A percentile compares a stretch with the other conserved stretches of the same genome.
These are phyloP conservation scores for Eremochloa ophiuroides DNA, from an alignment of 176 grass and related monocot genomes.

Conservation along the genomic window DNA sequence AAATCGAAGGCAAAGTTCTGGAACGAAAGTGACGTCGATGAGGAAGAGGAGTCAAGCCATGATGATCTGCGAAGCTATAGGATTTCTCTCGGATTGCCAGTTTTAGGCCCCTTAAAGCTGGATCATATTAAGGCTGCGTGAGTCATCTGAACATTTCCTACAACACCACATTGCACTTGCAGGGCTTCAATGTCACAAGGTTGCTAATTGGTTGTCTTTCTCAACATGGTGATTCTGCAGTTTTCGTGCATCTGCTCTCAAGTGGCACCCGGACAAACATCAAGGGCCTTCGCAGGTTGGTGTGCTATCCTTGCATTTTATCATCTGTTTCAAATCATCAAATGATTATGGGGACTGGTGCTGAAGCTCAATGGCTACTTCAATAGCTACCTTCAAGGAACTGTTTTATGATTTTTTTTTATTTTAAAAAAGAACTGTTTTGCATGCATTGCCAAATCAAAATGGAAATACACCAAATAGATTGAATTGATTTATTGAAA, in stretches of 20 bases:
- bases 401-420: too few species aligned
- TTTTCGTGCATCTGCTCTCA: slow-evolving; percentile 72
- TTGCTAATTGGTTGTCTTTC: slow-evolving; percentile 6
- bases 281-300: slow-evolving; percentile 72
- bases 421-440: neutral
- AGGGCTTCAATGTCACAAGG: neutral
- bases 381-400: neutral
- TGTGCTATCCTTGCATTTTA: neutral
- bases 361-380: neutral
- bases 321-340: neutral
- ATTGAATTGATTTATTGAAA: neutral
- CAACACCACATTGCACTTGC: neutral
- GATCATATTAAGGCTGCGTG: slow-evolving; percentile 82
- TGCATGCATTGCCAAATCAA: neutral
- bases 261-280: slow-evolving; percentile 95
- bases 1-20: slow-evolving; percentile 52
- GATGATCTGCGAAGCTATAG: slow-evolving; percentile 44
- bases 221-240: slow-evolving; percentile 32
- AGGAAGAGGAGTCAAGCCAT: slow-evolving; percentile 37
- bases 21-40: slow-evolving; percentile 81
- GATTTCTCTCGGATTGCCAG: slow-evolving; percentile 67
- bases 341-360: neutral
- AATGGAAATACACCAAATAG: neutral
- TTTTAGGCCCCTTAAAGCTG: slow-evolving; percentile 50
- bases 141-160: slow-evolving; percentile 33